These are phyloP conservation scores for Blastocystis sp. DNA, from an alignment of 352 stramenopile genomes.

Conservation along the genomic window DNA sequence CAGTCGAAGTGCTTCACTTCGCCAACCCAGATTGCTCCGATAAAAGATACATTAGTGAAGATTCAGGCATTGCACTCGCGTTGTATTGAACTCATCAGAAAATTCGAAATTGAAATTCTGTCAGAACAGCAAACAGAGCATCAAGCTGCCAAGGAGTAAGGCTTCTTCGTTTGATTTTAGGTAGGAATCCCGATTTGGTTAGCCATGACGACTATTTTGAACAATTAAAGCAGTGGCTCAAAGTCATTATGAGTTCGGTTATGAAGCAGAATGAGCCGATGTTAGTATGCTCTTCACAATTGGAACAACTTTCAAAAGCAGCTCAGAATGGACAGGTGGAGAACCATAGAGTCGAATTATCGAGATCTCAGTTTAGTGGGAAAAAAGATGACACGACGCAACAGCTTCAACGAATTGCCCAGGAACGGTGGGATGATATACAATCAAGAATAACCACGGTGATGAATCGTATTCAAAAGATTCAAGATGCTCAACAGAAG, in stretches of 20 bases:
- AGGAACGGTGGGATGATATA: too few species aligned
- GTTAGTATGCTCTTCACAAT: not conserved
- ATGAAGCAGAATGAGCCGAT: not conserved
- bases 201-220: not conserved
- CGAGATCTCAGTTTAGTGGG: too few species aligned
- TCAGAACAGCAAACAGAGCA: not conserved
- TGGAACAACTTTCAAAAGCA: not conserved
- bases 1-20: not conserved
- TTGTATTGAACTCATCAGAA: not conserved
- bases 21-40: not conserved
- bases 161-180: not conserved
- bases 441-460: too few species aligned
- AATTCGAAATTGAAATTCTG: not conserved
- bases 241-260: not conserved
- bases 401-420: too few species aligned
- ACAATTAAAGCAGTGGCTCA: not conserved
- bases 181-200: not conserved
- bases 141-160: not conserved
- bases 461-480: too few species aligned
- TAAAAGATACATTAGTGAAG: not conserved
- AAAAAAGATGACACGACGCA: too few species aligned
- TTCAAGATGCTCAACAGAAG: too few species aligned
- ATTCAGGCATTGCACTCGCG: not conserved
- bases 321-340: too few species aligned
- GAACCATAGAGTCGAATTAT: too few species aligned